These are phyloP conservation scores for Ophiostoma quercus DNA, from an alignment of 2,329 filamentous ascomycete genomes.

Conservation along the genomic window DNA sequence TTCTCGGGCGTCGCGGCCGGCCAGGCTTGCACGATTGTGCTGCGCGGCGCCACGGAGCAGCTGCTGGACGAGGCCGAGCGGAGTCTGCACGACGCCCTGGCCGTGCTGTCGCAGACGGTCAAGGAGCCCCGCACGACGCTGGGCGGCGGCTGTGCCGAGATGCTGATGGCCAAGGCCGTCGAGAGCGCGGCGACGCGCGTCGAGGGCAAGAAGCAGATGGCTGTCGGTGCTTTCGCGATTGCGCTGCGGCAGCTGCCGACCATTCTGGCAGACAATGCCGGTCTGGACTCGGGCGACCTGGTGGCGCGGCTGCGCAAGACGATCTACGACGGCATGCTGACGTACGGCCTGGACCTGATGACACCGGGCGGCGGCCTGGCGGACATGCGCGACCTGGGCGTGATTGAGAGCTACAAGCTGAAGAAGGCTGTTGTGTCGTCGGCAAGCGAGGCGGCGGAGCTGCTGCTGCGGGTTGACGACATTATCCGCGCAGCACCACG, in stretches of 20 bases:
- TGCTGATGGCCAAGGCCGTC: constrained; percentile 98
- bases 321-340: constrained; percentile 91
- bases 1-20: constrained; percentile 95
- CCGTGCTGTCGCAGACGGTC: constrained; percentile 93
- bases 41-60: constrained; percentile 94
- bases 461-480: constrained; percentile 91
- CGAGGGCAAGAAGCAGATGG: constrained; percentile 93
- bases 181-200: constrained; percentile 89
- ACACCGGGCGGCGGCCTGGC: constrained; percentile 86
- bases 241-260: constrained; percentile 91
- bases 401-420: constrained; percentile 97
- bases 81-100: constrained; percentile 90
- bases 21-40: constrained; percentile 91
- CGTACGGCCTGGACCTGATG: constrained; percentile 82
- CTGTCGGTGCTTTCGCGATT: constrained; percentile 81
- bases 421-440: constrained; percentile 97
- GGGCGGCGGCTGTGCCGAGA: constrained; percentile 93
- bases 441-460: constrained; percentile 91
- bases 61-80: constrained; percentile 95
- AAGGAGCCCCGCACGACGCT: constrained; percentile 90
- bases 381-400: constrained; percentile 92
- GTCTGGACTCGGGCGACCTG: constrained; percentile 89
- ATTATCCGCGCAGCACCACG: constrained; percentile 93
- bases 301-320: constrained; percentile 87
- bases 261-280: constrained; percentile 94